These are phyloP conservation scores for Eucommia ulmoides DNA, from an alignment of 257 asterid species.

Conservation along the genomic window DNA sequence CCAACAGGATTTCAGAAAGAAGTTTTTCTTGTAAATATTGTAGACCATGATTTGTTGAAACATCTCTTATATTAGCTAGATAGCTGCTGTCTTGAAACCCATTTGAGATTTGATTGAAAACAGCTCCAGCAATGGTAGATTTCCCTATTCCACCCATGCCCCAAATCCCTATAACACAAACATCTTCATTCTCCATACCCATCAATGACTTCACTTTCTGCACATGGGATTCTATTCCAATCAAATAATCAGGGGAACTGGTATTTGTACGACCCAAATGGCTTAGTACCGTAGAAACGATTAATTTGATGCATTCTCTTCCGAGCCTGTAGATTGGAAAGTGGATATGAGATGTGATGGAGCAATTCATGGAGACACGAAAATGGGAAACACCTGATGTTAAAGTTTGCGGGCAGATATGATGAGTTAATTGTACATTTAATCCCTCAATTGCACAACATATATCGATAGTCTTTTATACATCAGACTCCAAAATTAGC, in stretches of 20 bases:
- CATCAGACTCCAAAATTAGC: no score
- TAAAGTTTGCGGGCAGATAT: no score
- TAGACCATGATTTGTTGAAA: constrained; percentile 8
- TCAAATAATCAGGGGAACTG: background rate
- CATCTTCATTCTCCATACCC: constrained; percentile 5
- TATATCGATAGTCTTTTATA: no score
- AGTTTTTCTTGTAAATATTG: constrained; percentile 9
- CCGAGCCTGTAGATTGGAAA: no score
- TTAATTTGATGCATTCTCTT: constrained; percentile 4
- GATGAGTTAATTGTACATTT: no score
- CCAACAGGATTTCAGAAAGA: constrained; percentile 8
- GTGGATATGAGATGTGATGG: no score
- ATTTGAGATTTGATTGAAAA: constrained; percentile 3
- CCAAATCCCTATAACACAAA: constrained; percentile 8
- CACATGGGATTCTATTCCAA: constrained; percentile 8
- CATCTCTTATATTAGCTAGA: constrained; percentile 12
- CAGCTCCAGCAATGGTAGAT: constrained; percentile 11
- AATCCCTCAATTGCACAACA: no score
- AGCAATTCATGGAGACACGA: no score
- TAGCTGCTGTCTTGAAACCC: constrained; percentile 6
- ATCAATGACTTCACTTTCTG: constrained; percentile 6
- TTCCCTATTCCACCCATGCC: constrained; percentile 14
- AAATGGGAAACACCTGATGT: no score
- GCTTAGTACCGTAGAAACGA: constrained; percentile 1
- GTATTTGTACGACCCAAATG: constrained; percentile 2